A percentile compares a stretch with the other conserved stretches of the same genome.
Evolutionary conservation across 805 yeast species (phyloP).

Genomic region (Pichia nakasei): DNA sequence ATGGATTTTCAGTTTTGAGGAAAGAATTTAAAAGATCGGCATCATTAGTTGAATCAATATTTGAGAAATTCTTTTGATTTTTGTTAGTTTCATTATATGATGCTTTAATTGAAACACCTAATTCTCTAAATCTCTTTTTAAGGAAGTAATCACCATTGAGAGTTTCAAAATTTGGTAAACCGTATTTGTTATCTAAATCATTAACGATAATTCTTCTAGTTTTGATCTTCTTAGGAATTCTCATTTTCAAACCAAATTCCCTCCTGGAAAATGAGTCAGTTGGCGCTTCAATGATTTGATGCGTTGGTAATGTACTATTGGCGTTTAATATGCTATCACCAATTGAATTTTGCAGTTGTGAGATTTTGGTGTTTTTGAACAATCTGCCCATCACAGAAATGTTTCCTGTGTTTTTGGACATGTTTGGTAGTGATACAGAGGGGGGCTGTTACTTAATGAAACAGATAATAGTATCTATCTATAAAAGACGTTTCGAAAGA

Average conservation of each 20-base stretch:
- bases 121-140: slow-evolving; percentile 58
- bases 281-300: slow-evolving; percentile 65
- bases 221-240: slow-evolving; percentile 55
- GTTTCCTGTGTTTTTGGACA: slow-evolving; percentile 17
- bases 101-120: slow-evolving; percentile 41
- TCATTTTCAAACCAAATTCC: slow-evolving; percentile 68
- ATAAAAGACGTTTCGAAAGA: no score
- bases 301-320: slow-evolving; percentile 44
- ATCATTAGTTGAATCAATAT: not conserved
- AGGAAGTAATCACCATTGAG: slow-evolving; percentile 51
- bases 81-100: not conserved
- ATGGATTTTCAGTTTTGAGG: slow-evolving; percentile 25
- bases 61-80: slow-evolving; percentile 5
- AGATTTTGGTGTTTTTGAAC: slow-evolving; percentile 24
- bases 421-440: slow-evolving; percentile 1
- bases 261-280: slow-evolving; percentile 54
- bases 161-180: slow-evolving; percentile 65
- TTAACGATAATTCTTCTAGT: slow-evolving; percentile 53
- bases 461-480: no score
- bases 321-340: slow-evolving; percentile 20
- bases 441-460: not conserved
- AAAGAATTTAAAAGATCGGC: not conserved
- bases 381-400: slow-evolving; percentile 22
- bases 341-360: slow-evolving; percentile 26
- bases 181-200: slow-evolving; percentile 57